Conservation (phyloP, 2,329 filamentous ascomycete genomes). For the Colletotrichum tanaceti region DNA sequence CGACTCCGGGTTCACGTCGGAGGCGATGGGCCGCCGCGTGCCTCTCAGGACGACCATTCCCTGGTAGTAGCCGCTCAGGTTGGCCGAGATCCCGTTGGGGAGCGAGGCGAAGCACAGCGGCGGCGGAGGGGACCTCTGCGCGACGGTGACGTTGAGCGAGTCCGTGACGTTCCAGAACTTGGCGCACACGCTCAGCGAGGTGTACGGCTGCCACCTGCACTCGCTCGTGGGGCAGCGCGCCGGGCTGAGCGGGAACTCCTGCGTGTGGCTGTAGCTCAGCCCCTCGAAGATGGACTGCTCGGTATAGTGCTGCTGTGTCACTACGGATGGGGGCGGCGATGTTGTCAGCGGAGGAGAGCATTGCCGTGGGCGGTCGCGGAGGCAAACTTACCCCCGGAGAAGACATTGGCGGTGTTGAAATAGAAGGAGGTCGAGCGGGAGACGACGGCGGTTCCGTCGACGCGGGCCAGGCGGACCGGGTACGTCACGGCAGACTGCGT, state of each 20-base stretch:
- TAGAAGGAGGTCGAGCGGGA: conserved; percentile 17
- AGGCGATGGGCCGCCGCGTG: background rate
- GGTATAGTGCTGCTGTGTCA: conserved; percentile 1
- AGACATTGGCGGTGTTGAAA: conserved; percentile 8
- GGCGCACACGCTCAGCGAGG: conserved; percentile 23
- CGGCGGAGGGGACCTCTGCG: background rate
- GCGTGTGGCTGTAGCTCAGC: conserved; percentile 7
- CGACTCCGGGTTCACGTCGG: conserved; percentile 1
- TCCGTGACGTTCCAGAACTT: conserved; percentile 8
- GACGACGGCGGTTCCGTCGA: conserved; percentile 8
- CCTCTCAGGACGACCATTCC: background rate
- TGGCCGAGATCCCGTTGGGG: background rate
- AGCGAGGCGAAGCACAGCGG: background rate
- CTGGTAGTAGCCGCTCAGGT: background rate
- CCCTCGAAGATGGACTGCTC: conserved; percentile 19
- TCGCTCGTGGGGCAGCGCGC: conserved; percentile 24
- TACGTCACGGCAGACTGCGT: conserved; percentile 32
- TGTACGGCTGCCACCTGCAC: background rate
- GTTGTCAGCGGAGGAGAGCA: background rate
- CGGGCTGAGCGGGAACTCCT: conserved; percentile 11
- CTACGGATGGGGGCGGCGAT: background rate
- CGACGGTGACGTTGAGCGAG: background rate
- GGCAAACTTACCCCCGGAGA: background rate
- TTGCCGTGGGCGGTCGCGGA: background rate
- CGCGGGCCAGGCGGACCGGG: conserved; percentile 3